phyloP scores from a whole-genome alignment of 106 monocot species.

The Dioscorea dumetorum region DNA sequence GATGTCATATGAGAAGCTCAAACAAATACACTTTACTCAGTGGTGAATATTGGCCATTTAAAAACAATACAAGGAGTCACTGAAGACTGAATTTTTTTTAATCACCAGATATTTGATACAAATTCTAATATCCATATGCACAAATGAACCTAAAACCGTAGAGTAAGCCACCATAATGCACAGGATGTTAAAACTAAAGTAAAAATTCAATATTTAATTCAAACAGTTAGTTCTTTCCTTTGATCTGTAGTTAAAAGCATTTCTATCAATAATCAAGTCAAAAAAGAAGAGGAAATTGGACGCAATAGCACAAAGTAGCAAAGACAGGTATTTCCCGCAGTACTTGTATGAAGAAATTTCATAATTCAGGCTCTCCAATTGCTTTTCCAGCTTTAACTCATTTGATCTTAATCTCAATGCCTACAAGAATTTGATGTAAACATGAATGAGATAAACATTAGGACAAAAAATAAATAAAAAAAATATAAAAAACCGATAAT shows the following conservation, averaged over 20 bases:
- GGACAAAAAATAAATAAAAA: not conserved
- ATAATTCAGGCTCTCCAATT: conserved; percentile 51
- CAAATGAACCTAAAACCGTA: too few relatives aligned
- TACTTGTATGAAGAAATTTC: conserved; percentile 90
- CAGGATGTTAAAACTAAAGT: too few relatives aligned
- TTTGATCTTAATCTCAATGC: conserved; percentile 94
- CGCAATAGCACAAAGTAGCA: not conserved
- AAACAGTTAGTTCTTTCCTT: not conserved
- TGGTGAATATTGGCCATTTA: too few relatives aligned
- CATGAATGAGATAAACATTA: not conserved
- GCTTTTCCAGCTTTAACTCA: conserved; percentile 93
- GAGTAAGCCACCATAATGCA: too few relatives aligned
- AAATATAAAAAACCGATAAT: too few relatives aligned
- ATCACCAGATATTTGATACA: too few relatives aligned
- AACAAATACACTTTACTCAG: too few relatives aligned
- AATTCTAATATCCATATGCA: too few relatives aligned
- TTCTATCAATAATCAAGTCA: not conserved
- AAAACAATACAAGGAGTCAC: too few relatives aligned
- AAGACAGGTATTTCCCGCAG: not conserved
- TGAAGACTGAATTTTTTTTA: too few relatives aligned
- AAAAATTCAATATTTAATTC: not conserved
- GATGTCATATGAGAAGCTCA: too few relatives aligned
- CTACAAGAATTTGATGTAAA: conserved; percentile 24
- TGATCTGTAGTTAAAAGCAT: not conserved
- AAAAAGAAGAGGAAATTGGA: not conserved